Percentiles rank a stretch among this genome's conserved stretches.
Conservation (phyloP, 2,329 filamentous ascomycete genomes). For the Aspergillus texensis region DNA sequence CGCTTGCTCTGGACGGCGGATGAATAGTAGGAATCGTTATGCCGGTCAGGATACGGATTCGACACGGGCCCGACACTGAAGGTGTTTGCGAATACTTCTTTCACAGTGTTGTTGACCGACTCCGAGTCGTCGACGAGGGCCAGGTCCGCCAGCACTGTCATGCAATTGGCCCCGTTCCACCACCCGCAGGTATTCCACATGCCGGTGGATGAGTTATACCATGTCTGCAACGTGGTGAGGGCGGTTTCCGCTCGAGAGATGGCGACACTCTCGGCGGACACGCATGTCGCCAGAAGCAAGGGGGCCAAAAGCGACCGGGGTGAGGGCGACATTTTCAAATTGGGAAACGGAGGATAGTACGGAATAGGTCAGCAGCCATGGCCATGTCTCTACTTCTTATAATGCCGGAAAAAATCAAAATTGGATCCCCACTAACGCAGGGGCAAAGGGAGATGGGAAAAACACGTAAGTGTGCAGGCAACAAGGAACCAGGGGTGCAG, state of each 20-base stretch:
- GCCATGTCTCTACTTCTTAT: not conserved
- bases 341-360: not conserved
- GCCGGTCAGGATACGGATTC: conserved; percentile 23
- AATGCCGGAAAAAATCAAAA: not conserved
- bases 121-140: conserved; percentile 35
- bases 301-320: not conserved
- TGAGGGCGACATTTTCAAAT: not conserved
- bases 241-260: conserved; percentile 24
- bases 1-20: not conserved
- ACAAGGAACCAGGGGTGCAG: conserved; percentile 7
- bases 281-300: not conserved
- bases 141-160: conserved; percentile 64
- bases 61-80: conserved; percentile 29
- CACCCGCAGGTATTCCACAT: conserved; percentile 68
- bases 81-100: conserved; percentile 49
- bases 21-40: conserved; percentile 7
- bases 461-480: not conserved
- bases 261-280: not conserved
- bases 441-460: not conserved
- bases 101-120: conserved; percentile 36
- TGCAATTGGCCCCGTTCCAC: conserved; percentile 73
- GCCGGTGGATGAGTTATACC: conserved; percentile 63
- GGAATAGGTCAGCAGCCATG: not conserved
- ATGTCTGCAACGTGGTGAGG: conserved; percentile 56
- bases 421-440: not conserved